phyloP scores from a whole-genome alignment of 306 rosid species.

The Sphenostylis stenocarpa region DNA sequence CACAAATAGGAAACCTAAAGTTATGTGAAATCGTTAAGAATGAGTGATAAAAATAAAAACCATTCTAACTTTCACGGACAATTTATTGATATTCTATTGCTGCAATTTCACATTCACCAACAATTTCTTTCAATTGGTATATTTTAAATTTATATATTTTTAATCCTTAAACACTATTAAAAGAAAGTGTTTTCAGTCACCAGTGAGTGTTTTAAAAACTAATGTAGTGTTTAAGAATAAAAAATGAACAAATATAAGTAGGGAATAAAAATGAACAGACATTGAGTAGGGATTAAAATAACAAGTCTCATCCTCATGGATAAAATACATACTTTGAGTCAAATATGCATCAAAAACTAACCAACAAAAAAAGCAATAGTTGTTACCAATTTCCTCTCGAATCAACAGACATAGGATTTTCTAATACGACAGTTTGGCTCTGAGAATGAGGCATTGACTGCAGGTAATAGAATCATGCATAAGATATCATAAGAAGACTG shows the following conservation, averaged over 20 bases:
- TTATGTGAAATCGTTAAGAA: no score
- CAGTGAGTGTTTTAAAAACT: not conserved
- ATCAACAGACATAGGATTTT: conserved; percentile 94
- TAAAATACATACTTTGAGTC: no score
- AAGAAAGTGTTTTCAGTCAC: not conserved
- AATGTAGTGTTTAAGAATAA: not conserved
- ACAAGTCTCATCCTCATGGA: no score
- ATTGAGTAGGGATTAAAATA: not conserved
- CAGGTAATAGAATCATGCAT: conserved; percentile 27
- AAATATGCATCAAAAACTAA: not conserved
- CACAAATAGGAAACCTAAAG: no score
- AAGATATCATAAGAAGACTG: not conserved
- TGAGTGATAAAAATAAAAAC: no score
- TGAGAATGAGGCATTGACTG: conserved; percentile 63
- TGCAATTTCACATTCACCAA: no score
- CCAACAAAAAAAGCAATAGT: not conserved
- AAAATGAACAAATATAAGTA: not conserved
- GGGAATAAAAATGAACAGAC: not conserved
- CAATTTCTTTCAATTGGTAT: no score
- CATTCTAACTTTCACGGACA: no score
- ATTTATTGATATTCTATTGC: no score
- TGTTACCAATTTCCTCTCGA: conserved; percentile 93
- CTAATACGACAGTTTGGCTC: conserved; percentile 91
- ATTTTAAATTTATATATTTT: no score
- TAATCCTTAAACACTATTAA: not conserved